Conservation (phyloP, 1,284 basidiomycete species). For the Ceratobasidium theobromae region DNA sequence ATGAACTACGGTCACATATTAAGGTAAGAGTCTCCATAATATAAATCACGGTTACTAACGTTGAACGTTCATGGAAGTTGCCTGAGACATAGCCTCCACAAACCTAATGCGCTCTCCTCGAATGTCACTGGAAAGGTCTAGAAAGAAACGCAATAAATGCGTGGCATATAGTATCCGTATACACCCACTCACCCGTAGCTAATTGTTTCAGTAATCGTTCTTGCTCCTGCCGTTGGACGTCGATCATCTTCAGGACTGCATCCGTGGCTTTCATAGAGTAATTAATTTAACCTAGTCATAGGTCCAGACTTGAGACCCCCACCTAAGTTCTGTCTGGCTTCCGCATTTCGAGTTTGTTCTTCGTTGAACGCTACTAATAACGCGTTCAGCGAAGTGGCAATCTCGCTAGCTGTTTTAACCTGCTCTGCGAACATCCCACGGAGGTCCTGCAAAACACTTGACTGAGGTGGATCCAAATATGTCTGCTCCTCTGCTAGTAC, state of each 20-base stretch:
- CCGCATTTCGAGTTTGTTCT: background rate
- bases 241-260: slow-evolving; percentile 60
- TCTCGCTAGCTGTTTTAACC: slow-evolving; percentile 47
- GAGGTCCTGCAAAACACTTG: slow-evolving; percentile 1
- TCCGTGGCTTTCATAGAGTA: slow-evolving; percentile 55
- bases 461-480: background rate
- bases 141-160: background rate
- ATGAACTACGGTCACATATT: slow-evolving; percentile 61
- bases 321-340: slow-evolving; percentile 15
- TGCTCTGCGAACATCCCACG: slow-evolving; percentile 46
- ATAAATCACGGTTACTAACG: slow-evolving; percentile 46
- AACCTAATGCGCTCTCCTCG: slow-evolving; percentile 80
- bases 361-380: background rate
- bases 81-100: slow-evolving; percentile 88
- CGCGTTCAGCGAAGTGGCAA: slow-evolving; percentile 4
- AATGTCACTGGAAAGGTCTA: slow-evolving; percentile 78
- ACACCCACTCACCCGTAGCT: slow-evolving; percentile 55
- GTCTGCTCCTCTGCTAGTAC: slow-evolving; percentile 21
- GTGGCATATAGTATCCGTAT: background rate
- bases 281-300: too few species aligned
- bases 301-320: background rate
- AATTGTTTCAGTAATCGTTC: slow-evolving; percentile 64
- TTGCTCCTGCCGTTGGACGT: slow-evolving; percentile 68
- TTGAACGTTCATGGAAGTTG: slow-evolving; percentile 81
- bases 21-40: too few species aligned